Conservation (phyloP, 768 basidiomycete species). For the Mrakia gelida region DNA sequence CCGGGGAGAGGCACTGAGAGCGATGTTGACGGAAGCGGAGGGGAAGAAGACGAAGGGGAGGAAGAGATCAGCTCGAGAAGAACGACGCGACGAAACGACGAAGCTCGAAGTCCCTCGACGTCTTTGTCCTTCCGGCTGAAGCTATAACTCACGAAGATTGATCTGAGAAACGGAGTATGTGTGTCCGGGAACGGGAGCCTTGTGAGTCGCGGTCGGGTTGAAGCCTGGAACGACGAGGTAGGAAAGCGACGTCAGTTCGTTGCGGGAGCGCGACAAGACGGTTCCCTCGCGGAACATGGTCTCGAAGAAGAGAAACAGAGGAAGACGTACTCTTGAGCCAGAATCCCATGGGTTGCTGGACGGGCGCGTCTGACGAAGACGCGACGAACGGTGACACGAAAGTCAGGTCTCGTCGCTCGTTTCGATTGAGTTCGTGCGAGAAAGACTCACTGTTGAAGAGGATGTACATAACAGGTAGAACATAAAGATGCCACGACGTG, state of each 20-base stretch:
- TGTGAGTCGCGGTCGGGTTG: background rate
- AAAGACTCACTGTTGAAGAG: background rate
- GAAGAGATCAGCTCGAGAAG: no score
- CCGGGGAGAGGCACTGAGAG: background rate
- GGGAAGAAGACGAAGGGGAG: no score
- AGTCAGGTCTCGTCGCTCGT: no score
- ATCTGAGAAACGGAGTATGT: conserved; percentile 14
- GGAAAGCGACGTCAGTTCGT: background rate
- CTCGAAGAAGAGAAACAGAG: background rate
- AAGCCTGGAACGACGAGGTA: background rate
- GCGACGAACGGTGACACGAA: no score
- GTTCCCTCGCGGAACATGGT: no score
- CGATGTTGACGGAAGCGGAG: no score
- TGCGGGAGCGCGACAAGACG: no score
- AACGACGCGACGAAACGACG: no score
- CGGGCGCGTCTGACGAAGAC: background rate
- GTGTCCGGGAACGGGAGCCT: conserved; percentile 14
- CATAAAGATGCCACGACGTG: background rate
- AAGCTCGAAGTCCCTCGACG: no score
- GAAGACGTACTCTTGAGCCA: conserved; percentile 8
- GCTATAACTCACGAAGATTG: background rate
- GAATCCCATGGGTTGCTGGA: conserved; percentile 21
- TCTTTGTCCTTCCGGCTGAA: no score
- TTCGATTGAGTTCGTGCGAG: no score
- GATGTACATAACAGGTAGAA: conserved; percentile 4